phyloP scores from a whole-genome alignment of 1,284 basidiomycete species.

The Cerrena zonata region DNA sequence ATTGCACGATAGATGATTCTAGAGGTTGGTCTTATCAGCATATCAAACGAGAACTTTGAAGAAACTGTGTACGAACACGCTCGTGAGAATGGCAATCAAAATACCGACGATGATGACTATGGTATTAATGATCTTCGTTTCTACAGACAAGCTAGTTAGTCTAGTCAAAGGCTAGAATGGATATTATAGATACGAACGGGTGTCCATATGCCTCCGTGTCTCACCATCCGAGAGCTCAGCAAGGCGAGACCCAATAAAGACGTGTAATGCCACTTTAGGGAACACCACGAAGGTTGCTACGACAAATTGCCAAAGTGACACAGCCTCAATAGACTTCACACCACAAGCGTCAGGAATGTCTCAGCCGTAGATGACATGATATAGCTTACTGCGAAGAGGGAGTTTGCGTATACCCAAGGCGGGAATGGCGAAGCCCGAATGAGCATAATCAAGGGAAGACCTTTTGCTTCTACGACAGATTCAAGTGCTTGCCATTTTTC shows the following conservation, averaged over 20 bases:
- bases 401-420: slow-evolving; percentile 77
- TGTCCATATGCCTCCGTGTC: slow-evolving; percentile 70
- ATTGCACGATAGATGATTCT: slow-evolving; percentile 64
- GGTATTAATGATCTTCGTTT: slow-evolving; percentile 61
- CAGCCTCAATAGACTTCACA: slow-evolving; percentile 65
- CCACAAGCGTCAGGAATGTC: background rate
- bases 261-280: slow-evolving; percentile 66
- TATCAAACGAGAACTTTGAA: background rate
- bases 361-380: background rate
- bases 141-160: slow-evolving; percentile 25
- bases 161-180: background rate
- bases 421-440: slow-evolving; percentile 79
- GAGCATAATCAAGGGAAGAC: slow-evolving; percentile 71
- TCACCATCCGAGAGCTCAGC: slow-evolving; percentile 72
- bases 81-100: slow-evolving; percentile 48
- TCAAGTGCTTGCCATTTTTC: slow-evolving; percentile 76
- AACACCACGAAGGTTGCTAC: slow-evolving; percentile 65
- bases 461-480: slow-evolving; percentile 61
- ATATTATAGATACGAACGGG: slow-evolving; percentile 43
- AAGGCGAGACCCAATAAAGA: slow-evolving; percentile 74
- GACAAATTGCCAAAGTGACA: slow-evolving; percentile 69
- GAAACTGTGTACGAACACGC: slow-evolving; percentile 47
- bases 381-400: slow-evolving; percentile 64
- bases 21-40: background rate
- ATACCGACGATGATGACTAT: slow-evolving; percentile 55